Conservation (phyloP, 306 rosid species). For the Vigna angularis region DNA sequence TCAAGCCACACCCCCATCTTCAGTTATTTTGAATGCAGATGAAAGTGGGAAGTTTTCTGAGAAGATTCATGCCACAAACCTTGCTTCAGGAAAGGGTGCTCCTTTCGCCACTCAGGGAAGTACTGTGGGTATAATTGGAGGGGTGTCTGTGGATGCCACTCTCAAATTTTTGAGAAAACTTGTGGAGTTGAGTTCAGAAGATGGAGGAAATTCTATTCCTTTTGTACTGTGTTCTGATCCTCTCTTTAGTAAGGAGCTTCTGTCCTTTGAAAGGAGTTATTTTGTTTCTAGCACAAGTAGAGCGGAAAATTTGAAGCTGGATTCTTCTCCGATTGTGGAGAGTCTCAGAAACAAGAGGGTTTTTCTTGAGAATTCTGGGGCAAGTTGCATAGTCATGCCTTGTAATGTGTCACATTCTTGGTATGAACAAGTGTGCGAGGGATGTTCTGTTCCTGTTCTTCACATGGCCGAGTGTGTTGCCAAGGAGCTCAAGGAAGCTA, state of each 20-base stretch:
- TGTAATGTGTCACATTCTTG: conserved; percentile 84
- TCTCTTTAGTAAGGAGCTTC: conserved; percentile 59
- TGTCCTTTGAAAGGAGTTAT: conserved; percentile 54
- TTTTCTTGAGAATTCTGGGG: conserved; percentile 79
- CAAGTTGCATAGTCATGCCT: conserved; percentile 83
- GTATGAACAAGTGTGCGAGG: conserved; percentile 73
- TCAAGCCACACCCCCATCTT: conserved; percentile 64
- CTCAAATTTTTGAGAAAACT: conserved; percentile 68
- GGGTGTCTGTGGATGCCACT: conserved; percentile 65
- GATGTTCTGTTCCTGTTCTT: conserved; percentile 72
- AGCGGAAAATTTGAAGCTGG: conserved; percentile 46
- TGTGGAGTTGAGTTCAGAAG: conserved; percentile 62
- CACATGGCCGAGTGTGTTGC: conserved; percentile 84
- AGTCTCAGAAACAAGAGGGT: conserved; percentile 59
- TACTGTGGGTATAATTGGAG: conserved; percentile 79
- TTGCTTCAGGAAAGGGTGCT: conserved; percentile 43
- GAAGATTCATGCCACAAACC: conserved; percentile 49
- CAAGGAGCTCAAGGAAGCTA: conserved; percentile 86
- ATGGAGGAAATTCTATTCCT: conserved; percentile 60
- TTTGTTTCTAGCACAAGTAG: conserved; percentile 49
- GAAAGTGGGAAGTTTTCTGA: conserved; percentile 59
- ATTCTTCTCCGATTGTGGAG: conserved; percentile 60
- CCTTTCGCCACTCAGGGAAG: conserved; percentile 50
- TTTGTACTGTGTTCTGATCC: conserved; percentile 78
- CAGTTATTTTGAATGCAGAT: conserved; percentile 55